phyloP scores from a whole-genome alignment of 495 filamentous ascomycete genomes.

The Podospora pseudopauciseta region DNA sequence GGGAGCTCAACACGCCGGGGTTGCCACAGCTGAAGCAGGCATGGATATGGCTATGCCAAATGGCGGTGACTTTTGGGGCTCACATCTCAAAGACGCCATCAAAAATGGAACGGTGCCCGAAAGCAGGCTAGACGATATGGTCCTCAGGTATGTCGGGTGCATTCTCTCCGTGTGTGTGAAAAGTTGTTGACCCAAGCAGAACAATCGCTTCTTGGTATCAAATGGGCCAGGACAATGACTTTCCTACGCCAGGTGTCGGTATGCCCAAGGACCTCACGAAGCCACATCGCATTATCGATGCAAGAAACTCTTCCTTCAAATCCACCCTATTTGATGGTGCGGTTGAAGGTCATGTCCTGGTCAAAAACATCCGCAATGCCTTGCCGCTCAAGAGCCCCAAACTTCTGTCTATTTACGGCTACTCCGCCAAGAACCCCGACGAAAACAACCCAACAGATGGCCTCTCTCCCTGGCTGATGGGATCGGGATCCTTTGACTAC shows the following conservation, averaged over 20 bases:
- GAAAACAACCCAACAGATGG: conserved; percentile 32
- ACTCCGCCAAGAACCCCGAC: conserved; percentile 46
- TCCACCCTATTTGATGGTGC: conserved; percentile 44
- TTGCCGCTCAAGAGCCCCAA: conserved; percentile 53
- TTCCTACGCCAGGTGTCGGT: conserved; percentile 44
- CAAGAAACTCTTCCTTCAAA: conserved; percentile 41
- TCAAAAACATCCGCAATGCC: conserved; percentile 57
- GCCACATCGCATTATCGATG: conserved; percentile 52
- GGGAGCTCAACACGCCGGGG: conserved; percentile 57
- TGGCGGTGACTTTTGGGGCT: conserved; percentile 41
- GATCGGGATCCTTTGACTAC: conserved; percentile 27
- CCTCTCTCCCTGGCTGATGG: conserved; percentile 42
- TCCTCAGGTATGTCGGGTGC: conserved; percentile 31
- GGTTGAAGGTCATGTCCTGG: conserved; percentile 55
- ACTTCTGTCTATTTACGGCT: conserved; percentile 50
- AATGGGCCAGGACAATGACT: conserved; percentile 50
- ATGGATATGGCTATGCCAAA: conserved; percentile 61
- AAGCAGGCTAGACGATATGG: conserved; percentile 53
- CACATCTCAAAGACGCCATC: conserved; percentile 43
- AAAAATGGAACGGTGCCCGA: conserved; percentile 48
- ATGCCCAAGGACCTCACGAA: conserved; percentile 50
- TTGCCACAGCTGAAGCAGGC: conserved; percentile 51
- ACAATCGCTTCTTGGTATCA: conserved; percentile 57
- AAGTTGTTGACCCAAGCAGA: conserved; percentile 37
- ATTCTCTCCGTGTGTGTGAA: no score